phyloP scores from a whole-genome alignment of 228 moss, liverwort and hornwort species.

The Sphagnum fallax region DNA sequence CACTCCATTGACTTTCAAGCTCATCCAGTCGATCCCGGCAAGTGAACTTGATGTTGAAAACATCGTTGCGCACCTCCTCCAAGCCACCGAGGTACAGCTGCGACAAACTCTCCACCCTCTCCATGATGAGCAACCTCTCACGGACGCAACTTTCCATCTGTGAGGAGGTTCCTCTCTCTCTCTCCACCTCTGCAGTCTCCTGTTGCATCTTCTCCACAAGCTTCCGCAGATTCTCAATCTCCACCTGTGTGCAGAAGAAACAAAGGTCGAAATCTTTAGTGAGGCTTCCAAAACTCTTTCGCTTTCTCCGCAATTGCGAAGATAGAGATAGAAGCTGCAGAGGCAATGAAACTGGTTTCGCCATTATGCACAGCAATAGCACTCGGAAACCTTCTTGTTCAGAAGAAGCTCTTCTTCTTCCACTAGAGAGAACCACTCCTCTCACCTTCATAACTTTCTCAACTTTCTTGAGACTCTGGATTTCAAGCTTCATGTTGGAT shows the following conservation, averaged over 20 bases:
- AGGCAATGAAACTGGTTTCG: background rate
- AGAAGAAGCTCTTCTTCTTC: too few relatives aligned
- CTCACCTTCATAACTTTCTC: conserved; percentile 63
- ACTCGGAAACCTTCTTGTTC: too few relatives aligned
- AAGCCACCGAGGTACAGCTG: conserved; percentile 88
- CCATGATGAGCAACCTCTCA: conserved; percentile 89
- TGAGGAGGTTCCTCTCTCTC: conserved; percentile 35
- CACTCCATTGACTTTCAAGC: conserved; percentile 66
- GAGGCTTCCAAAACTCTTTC: too few relatives aligned
- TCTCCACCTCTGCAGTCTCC: conserved; percentile 64
- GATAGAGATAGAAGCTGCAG: background rate
- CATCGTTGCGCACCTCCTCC: conserved; percentile 81
- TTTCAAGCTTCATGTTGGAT: conserved; percentile 66
- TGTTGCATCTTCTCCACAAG: conserved; percentile 55
- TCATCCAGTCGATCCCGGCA: conserved; percentile 83
- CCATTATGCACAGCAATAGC: background rate
- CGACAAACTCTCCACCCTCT: conserved; percentile 81
- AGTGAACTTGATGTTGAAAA: conserved; percentile 71
- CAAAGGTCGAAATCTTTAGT: background rate
- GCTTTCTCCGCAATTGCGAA: too few relatives aligned
- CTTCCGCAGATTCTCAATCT: conserved; percentile 52
- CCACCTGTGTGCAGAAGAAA: conserved; percentile 20
- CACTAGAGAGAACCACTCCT: background rate
- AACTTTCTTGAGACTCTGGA: conserved; percentile 64
- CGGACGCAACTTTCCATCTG: conserved; percentile 60